Evolutionary conservation across 2,329 filamentous ascomycete species (phyloP), one percentile per base, ranked within the genome.

Genomic region (Penicillium sp.): DNA sequence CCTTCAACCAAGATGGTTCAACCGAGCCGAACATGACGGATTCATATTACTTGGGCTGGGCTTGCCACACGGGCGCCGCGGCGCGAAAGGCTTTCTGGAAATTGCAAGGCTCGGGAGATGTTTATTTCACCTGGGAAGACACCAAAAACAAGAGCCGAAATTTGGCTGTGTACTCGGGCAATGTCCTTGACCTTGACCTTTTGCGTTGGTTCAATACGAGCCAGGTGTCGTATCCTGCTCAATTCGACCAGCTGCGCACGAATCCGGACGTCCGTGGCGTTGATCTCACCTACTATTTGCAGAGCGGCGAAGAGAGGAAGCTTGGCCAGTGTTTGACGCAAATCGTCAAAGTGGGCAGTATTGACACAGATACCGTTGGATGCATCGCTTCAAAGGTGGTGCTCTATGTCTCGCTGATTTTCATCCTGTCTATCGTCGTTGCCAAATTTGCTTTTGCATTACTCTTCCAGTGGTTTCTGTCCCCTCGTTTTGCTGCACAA

Each of bases 341-440:
- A 58, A 94, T 94, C 50, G 88, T 95, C 77, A 94, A 91, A 65
- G 93, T 98, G 36, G 93, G 93, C 43, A 90, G 86, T 9, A 85
- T 98, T 45, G 94, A 98, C 59, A 97, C 93, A 0, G 90, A 94
- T 56, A 94, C 87, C 5, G 86, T 98, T 33, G 93, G 93, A 11
- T 98, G 93, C 70, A 98, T 98, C 63, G 93, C 93, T 2, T 95
- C 91, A 50, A 86, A 95, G 69, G 90, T 98, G 17, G 93, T 98
- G 3, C 81, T 98, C 29, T 98, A 98, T 61, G 83, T 94, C 36
- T 94, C 91, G 3, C 74, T 98, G 49, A 81, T 85, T 38, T 87
- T 98, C 65, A 98, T 98, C 68, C 70, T 98, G 44, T 82, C 88
- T 4, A 88, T 98, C 36, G 94, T 98, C 4, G 61, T 79, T 11